phyloP scores from a whole-genome alignment of 2,329 filamentous ascomycete species.

The Plenodomus tracheiphilus region DNA sequence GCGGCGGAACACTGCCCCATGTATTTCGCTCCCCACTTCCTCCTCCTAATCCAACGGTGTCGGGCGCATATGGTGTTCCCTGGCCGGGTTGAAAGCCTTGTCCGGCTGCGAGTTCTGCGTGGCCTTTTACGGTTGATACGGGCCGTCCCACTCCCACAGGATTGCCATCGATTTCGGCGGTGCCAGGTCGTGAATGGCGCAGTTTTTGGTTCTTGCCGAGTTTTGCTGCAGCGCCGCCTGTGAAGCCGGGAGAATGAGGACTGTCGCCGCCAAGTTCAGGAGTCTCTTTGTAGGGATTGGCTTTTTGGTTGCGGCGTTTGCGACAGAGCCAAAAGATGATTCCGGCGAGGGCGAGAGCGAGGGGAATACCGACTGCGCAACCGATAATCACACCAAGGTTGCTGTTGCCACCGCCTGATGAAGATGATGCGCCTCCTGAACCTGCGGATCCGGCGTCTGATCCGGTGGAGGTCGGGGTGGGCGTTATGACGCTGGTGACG shows the following conservation, averaged over 20 bases:
- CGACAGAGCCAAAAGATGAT: conserved; percentile 39
- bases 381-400: conserved; percentile 39
- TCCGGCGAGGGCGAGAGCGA: conserved; percentile 34
- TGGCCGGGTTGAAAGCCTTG: conserved; percentile 29
- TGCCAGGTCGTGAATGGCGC: conserved; percentile 16
- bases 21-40: conserved; percentile 29
- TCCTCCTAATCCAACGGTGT: conserved; percentile 37
- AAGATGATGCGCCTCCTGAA: neutral
- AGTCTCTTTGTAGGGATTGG: conserved; percentile 19
- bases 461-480: conserved; percentile 8
- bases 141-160: conserved; percentile 35
- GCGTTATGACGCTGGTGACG: conserved; percentile 23
- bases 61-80: conserved; percentile 27
- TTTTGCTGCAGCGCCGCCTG: conserved; percentile 29
- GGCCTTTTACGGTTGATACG: conserved; percentile 29
- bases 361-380: conserved; percentile 42
- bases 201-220: conserved; percentile 23
- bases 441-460: too few species aligned
- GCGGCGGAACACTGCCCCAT: conserved; percentile 35
- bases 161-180: conserved; percentile 35
- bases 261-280: conserved; percentile 13
- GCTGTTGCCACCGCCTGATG: conserved; percentile 14
- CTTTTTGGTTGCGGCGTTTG: conserved; percentile 31
- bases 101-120: conserved; percentile 36
- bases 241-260: conserved; percentile 17